Base-by-base conservation (phyloP, 73 alveolate species). In the Paramecium octaurelia region DNA sequence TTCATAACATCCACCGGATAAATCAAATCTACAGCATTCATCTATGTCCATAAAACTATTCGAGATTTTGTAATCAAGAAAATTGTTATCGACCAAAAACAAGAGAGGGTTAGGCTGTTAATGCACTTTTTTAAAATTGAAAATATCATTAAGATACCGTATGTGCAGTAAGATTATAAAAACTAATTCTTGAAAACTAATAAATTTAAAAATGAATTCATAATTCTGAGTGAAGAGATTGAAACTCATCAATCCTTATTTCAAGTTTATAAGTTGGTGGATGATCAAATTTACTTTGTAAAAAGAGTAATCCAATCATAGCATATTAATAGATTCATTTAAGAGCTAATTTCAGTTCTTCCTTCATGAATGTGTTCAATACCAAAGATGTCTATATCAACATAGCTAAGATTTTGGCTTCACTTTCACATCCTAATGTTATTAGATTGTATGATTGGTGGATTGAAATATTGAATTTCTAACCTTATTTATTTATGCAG, bases 391-490 rank as follows among this genome's bases (percentile, higher is more conserved):
- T 38, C 6, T 29, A 38, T 3, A 75, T 75, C 5, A 21, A 75
- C 18, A 42, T 29, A 2, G 88, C 88, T 75, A 75, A 75, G n/a
- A 38, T 75, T 23, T 38, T 75, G 38, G 34, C 58, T 38, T 23
- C 58, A 6, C 38, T 75, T 11, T 29, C 88, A 12, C 88, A 75
- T 42, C 88, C 88, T 75, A 75, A 75, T 75, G 46, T 75, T 10
- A 29, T 38, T 21, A 75, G 68, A 75, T 21, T 75, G 10, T 75
- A 75, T 75, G 88, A 75, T 75, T 75, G 88, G 88, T 75, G 88
- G 88, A 29, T 75, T 31, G 88, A 75, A 42, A 29, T 29, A 36
- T 29, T 38, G 2, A 38, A 75, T 42, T 75, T 64, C 27, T 64
- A 64, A 34, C 42, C 84, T 31, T 64, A 31, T 64, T 34, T 75